A percentile compares a stretch with the other conserved stretches of the same genome.
phyloP scores from a whole-genome alignment of 176 grass and related monocot genomes.

The Aegilops longissima region DNA sequence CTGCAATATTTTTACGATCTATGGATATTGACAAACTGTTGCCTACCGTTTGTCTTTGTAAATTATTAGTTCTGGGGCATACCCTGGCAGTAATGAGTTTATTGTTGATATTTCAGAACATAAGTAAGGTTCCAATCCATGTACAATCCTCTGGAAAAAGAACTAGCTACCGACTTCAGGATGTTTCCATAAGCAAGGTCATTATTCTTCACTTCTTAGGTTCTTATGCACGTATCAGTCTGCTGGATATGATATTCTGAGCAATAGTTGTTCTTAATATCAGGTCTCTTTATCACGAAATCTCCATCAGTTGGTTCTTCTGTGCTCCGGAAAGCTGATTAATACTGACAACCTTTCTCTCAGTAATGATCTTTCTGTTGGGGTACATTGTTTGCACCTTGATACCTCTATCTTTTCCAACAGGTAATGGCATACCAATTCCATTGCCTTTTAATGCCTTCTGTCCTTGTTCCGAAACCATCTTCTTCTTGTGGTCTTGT shows the following conservation, averaged over 20 bases:
- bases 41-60: background rate
- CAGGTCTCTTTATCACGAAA: constrained; percentile 88
- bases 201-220: constrained; percentile 28
- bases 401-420: constrained; percentile 88
- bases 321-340: constrained; percentile 67
- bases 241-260: constrained; percentile 16
- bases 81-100: background rate
- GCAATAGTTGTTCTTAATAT: constrained; percentile 27
- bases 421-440: constrained; percentile 43
- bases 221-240: constrained; percentile 15
- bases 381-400: constrained; percentile 79
- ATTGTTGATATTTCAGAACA: constrained; percentile 69
- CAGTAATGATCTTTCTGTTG: constrained; percentile 38
- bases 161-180: constrained; percentile 54
- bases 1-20: background rate
- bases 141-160: constrained; percentile 38
- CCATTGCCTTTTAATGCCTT: constrained; percentile 9
- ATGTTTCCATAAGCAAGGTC: constrained; percentile 90
- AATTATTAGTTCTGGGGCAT: constrained; percentile 1
- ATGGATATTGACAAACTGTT: background rate
- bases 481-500: constrained; percentile 11
- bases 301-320: constrained; percentile 69
- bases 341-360: constrained; percentile 39
- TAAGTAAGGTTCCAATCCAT: constrained; percentile 60
- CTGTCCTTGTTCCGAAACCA: constrained; percentile 10